Base-by-base conservation (phyloP, 1,284 basidiomycete genomes). In the Rhodofomes roseus region DNA sequence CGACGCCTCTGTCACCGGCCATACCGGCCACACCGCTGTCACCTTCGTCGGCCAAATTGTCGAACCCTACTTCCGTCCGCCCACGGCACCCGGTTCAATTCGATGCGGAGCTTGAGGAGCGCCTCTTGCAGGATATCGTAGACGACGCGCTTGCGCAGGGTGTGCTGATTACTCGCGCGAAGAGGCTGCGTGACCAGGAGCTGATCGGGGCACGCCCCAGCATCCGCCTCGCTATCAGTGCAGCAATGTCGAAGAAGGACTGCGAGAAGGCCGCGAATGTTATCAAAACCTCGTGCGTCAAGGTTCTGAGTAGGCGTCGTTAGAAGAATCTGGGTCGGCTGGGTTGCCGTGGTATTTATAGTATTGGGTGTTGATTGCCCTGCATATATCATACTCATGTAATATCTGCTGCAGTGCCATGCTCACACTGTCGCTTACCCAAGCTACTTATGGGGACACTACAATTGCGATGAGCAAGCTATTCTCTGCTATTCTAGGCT, bases 201-300 rank as follows among this genome's bases (percentile, higher is more conserved):
- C 76, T 85, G 61, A 77, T 84, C n/a, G 92, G 95, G 70, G 81
- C 86, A 12, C 81, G 89, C 54, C 95, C 96, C n/a, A 92, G 89
- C 69, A 87, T 99, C 64, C 84, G 93, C 60, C 77, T 98, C n/a
- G 88, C 89, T 23, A 76, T 96, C 63, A 89, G 84, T 3, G 83
- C 87, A 12, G 93, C 86, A 11, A 76, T 98, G 65, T 87, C 85
- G 29, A 90, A 82, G 79, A 96, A 96, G 77, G 97, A 99, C 68
- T 86, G 89, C 58, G 95, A 97, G 78, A 95, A 94, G 79, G 92
- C 95, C 1, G 87, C 88, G 20, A 77, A 78, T 31, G 82, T 90
- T 27, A 74, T 98, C 61, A 95, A 91, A 77, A 79, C 81, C 29
- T 89, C 88, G 39, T 78, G 94, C 41, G 78, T 84, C 55, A 95